Evolutionary conservation across 2,329 filamentous ascomycete genomes (phyloP), one percentile per base, ranked within the genome.

Genomic region (Aureobasidium sp.): DNA sequence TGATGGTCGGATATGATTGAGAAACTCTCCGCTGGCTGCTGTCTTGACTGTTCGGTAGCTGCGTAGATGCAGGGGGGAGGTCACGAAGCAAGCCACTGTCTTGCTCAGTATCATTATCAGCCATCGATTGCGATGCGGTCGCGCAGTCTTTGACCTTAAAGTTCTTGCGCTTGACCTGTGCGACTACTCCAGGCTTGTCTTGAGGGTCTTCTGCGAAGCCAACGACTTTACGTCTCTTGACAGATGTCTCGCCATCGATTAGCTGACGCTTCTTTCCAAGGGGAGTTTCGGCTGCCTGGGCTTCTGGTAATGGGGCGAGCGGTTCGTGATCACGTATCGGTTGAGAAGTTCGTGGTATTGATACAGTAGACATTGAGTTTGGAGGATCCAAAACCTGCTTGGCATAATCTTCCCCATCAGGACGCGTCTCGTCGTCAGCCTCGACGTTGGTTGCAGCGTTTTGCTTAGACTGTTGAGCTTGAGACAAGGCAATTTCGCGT

Each of bases 1-100:
- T 95, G 25, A 93, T 89, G 13, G 91, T 82, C 1, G 87, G 82
- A 68, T 91, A 95, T 30, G 80, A 81, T 29, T 91, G 76, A 30
- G 64, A 51, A 7, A 49, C 29, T 34, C 54, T 65, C 41, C 44
- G 45, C 32, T 49, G 29, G 4, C n/a, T 44, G 5, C n/a, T 11
- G 5, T 55, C 48, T 34, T 63, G 59, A 8, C 58, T 62, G 32
- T 59, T 48, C 64, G 68, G 67, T 32, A 64, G 64, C 44, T 69
- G 67, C 7, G 68, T 68, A 49, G 60, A 68, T 65, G 55, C 66
- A 49, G 53, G 69, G 68, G 50, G 67, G 66, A 66, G 66, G 25
- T 63, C 61, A 11, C 64, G 66, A 0, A 62, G 60, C n/a, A 62
- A 16, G 5, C 27, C 36, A 14, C 21, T 42, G 7, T 51, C 57